Evolutionary conservation across 371 early-diverging fungal genomes (phyloP).

Genomic region (Funneliformis caledonium): DNA sequence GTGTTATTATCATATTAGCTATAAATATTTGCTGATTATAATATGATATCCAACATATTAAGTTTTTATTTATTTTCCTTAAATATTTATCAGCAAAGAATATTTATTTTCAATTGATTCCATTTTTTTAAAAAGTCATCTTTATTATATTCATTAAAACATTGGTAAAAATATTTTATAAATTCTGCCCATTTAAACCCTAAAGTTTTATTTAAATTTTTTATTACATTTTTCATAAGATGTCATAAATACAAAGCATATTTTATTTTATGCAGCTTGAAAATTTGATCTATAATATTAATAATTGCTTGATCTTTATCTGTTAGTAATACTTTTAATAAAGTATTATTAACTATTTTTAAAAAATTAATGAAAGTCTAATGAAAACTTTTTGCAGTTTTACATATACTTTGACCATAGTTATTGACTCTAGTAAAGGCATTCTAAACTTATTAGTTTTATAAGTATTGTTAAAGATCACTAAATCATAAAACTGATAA

Average conservation of each 20-base stretch:
- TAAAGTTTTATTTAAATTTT: neutral
- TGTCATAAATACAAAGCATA: constrained; percentile 2
- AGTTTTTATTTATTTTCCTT: too few species aligned
- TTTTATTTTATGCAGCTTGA: neutral
- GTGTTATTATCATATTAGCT: too few species aligned
- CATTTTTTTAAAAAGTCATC: neutral
- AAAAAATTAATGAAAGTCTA: neutral
- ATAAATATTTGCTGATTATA: too few species aligned
- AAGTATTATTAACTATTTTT: neutral
- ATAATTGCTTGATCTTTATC: constrained; percentile 7
- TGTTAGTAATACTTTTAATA: constrained; percentile 1
- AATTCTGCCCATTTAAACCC: neutral
- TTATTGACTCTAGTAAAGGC: neutral
- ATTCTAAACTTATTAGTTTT: neutral
- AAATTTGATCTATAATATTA: neutral
- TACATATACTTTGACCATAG: neutral
- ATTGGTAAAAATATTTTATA: neutral
- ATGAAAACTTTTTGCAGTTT: neutral
- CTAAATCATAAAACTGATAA: neutral
- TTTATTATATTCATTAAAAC: constrained; percentile 12
- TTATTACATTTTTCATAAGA: constrained; percentile 15
- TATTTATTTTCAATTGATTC: too few species aligned
- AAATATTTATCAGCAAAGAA: too few species aligned
- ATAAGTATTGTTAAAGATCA: constrained; percentile 13
- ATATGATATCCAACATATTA: too few species aligned